Conservation (phyloP, 2,329 filamentous ascomycete species). For the Diaporthe amygdali region DNA sequence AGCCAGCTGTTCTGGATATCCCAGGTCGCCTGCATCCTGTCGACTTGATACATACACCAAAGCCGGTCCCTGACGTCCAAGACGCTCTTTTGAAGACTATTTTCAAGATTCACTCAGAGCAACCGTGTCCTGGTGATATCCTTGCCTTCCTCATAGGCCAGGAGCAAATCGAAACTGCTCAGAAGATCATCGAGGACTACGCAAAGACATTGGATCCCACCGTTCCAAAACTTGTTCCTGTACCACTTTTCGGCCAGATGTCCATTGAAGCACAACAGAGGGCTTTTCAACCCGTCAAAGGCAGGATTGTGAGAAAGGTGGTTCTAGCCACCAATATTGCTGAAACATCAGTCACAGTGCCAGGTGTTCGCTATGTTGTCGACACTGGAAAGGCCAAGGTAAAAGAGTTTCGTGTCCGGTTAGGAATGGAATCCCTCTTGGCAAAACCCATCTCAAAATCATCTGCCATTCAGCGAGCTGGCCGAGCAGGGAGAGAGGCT, state of each 20-base stretch:
- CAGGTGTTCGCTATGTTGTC: constrained; percentile 88
- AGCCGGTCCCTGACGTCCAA: constrained; percentile 80
- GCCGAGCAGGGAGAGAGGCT: constrained; percentile 91
- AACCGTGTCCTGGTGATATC: constrained; percentile 92
- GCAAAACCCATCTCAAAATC: constrained; percentile 92
- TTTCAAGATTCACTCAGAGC: constrained; percentile 84
- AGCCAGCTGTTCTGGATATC: constrained; percentile 60
- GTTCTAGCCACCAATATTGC: constrained; percentile 96
- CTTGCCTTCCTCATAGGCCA: constrained; percentile 92
- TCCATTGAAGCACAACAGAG: constrained; percentile 85
- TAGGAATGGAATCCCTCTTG: constrained; percentile 89
- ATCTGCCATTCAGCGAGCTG: constrained; percentile 88
- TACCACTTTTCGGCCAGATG: constrained; percentile 89
- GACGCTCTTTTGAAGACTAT: constrained; percentile 82
- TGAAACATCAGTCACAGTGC: constrained; percentile 96
- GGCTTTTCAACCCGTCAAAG: constrained; percentile 78
- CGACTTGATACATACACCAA: constrained; percentile 74
- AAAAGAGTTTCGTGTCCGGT: constrained; percentile 83
- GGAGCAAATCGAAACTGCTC: constrained; percentile 85
- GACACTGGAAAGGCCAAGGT: constrained; percentile 94
- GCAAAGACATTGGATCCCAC: constrained; percentile 73
- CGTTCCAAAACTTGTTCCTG: constrained; percentile 73
- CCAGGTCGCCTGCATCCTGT: constrained; percentile 90
- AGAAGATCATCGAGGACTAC: constrained; percentile 82
- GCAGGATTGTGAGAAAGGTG: constrained; percentile 80